Evolutionary conservation across 495 filamentous ascomycete genomes (phyloP).

Genomic region (Entonaema liquescens): DNA sequence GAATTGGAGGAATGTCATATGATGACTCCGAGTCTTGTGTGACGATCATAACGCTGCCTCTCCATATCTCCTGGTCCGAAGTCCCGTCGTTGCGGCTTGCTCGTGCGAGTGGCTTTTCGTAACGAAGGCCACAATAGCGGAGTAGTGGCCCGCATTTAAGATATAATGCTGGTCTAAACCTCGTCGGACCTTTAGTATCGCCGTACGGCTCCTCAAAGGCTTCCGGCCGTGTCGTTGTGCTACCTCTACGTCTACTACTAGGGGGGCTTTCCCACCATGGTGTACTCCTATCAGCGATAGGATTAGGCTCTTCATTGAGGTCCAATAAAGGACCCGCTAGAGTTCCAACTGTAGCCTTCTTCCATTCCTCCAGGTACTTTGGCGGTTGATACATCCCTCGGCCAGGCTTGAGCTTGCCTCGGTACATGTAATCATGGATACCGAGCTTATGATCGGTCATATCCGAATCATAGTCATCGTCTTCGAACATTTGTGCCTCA

Average conservation of each 20-base stretch:
- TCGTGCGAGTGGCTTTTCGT: conserved; percentile 53
- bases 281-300: conserved; percentile 50
- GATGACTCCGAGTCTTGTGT: conserved; percentile 82
- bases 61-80: conserved; percentile 80
- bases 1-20: conserved; percentile 77
- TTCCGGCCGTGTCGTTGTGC: conserved; percentile 52
- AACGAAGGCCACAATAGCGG: conserved; percentile 83
- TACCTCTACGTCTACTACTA: conserved; percentile 50
- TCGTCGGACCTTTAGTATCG: conserved; percentile 64
- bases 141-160: conserved; percentile 90
- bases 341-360: conserved; percentile 60
- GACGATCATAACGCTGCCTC: conserved; percentile 93
- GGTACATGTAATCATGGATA: conserved; percentile 56
- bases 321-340: conserved; percentile 61
- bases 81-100: conserved; percentile 47
- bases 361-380: conserved; percentile 66
- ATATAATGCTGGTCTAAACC: conserved; percentile 83
- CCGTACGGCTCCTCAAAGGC: conserved; percentile 61
- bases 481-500: conserved; percentile 26
- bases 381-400: conserved; percentile 57
- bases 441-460: conserved; percentile 46
- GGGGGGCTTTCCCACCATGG: conserved; percentile 62
- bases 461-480: conserved; percentile 38
- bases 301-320: conserved; percentile 49
- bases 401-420: conserved; percentile 52